Base-by-base conservation (phyloP, 805 yeast genomes). In the Schwanniomyces pseudopolymorphus region DNA sequence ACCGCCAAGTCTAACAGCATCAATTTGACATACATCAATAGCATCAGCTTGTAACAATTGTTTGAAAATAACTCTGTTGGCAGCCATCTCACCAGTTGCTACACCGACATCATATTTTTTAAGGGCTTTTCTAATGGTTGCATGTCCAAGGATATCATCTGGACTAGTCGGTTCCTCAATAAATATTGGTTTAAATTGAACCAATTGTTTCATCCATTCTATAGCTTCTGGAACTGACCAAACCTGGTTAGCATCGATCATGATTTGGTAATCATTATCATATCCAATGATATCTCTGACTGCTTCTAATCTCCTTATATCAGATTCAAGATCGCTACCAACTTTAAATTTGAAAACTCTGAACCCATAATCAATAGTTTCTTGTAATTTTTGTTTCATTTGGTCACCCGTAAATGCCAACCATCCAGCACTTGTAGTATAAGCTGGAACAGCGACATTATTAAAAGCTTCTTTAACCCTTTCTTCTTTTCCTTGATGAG, bases 241-340 rank as follows among this genome's bases (percentile, higher is more conserved):
- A 9, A 49, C 51, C 38, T 49, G 53, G 16, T 52, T 52, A 33
- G 53, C 53, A 43, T 49, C 55, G 11, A 52, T 44, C 53, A 42
- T 52, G 24, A 49, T 21, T 33, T 52, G 51, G 31, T 52, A 52
- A 19, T 49, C 63, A 10, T 63, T 60, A 27, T 66, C 68, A 38
- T 66, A 65, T 6, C 77, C 78, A 33, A 73, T 54, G 8, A 69
- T 66, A 40, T 71, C 73, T 40, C 76, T 56, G 8, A 71, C 75
- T 6, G 70, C 52, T 33, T 56, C 45, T 43, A 72, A 53, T 37
- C 77, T 56, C 36, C n/a, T n/a, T n/a, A n/a, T 57, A 49, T 72
- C 77, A n/a, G 62, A 63, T 11, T 56, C 61, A n/a, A 70, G 52
- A 43, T 63, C 61, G 27, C 66, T 63, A 5, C 77, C 76, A 19